Percentiles rank a stretch among this genome's conserved stretches.
Evolutionary conservation across 768 basidiomycete species (phyloP).

Genomic region (Agaricus sinodeliciosus): DNA sequence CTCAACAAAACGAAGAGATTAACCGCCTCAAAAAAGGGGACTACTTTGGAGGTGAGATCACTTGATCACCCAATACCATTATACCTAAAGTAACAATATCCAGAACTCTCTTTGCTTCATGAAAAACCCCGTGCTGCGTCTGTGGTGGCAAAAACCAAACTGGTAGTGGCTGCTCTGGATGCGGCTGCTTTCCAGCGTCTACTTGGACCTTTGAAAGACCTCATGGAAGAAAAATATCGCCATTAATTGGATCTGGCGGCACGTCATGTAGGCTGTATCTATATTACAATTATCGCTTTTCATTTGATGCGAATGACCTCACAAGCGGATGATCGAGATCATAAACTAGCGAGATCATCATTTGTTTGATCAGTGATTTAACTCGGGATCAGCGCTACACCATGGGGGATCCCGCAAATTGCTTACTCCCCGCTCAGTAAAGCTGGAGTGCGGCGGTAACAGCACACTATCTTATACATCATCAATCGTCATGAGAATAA

Average conservation of each 20-base stretch:
- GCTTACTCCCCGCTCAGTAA: too few species aligned
- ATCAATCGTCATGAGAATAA: too few species aligned
- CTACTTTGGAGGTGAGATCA: conserved; percentile 87
- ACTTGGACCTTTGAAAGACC: conserved; percentile 86
- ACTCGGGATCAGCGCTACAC: background rate
- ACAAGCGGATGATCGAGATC: too few species aligned
- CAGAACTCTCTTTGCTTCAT: conserved; percentile 88
- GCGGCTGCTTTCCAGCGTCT: conserved; percentile 91
- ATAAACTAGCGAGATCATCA: background rate
- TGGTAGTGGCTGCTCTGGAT: conserved; percentile 92
- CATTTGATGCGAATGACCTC: background rate
- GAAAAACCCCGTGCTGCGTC: conserved; percentile 93
- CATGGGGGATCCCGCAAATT: background rate
- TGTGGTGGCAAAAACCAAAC: conserved; percentile 74
- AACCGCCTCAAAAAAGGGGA: conserved; percentile 83
- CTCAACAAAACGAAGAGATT: conserved; percentile 59
- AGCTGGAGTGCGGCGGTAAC: too few species aligned
- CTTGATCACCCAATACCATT: conserved; percentile 3
- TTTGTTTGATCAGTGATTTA: background rate
- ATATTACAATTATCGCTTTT: background rate
- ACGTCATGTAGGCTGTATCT: conserved; percentile 2
- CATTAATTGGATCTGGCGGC: conserved; percentile 22
- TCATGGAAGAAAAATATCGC: conserved; percentile 72
- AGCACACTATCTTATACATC: too few species aligned
- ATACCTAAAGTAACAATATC: background rate